Evolutionary conservation across 2,329 filamentous ascomycete species (phyloP).

Genomic region (Aspergillus intermedius): DNA sequence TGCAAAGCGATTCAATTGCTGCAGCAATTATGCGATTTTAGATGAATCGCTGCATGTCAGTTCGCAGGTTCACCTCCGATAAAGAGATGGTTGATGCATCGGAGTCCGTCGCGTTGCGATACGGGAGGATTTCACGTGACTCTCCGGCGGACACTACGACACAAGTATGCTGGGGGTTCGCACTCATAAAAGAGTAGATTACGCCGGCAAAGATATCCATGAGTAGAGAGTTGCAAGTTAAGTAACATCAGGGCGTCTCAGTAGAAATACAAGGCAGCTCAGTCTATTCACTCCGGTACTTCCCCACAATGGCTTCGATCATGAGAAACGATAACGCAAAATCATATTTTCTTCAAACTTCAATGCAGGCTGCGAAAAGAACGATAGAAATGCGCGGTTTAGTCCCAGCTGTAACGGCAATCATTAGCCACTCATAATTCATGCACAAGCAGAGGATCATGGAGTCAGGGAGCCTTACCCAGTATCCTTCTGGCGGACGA

Average conservation of each 20-base stretch:
- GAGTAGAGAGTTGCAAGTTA: neutral
- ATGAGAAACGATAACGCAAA: neutral
- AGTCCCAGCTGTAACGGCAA: constrained; percentile 22
- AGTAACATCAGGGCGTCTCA: constrained; percentile 10
- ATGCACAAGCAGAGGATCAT: neutral
- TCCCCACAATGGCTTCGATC: neutral
- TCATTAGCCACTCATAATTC: constrained; percentile 9
- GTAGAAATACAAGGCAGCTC: constrained; percentile 17
- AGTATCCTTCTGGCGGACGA: constrained; percentile 70
- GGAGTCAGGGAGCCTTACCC: constrained; percentile 47
- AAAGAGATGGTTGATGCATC: neutral
- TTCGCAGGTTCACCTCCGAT: too few relatives aligned
- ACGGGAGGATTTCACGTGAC: constrained; percentile 11
- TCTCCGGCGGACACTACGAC: neutral
- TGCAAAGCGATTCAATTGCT: neutral
- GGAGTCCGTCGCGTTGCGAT: constrained; percentile 8
- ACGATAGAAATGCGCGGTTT: constrained; percentile 2
- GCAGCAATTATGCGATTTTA: neutral
- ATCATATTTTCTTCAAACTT: neutral
- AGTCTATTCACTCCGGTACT: constrained; percentile 5
- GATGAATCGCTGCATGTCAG: neutral
- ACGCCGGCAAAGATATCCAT: neutral
- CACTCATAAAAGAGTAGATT: constrained; percentile 5
- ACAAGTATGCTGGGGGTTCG: neutral
- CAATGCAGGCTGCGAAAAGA: neutral